Base-by-base conservation (phyloP, 2,329 filamentous ascomycete species). In the Sordariomycetes sp. region DNA sequence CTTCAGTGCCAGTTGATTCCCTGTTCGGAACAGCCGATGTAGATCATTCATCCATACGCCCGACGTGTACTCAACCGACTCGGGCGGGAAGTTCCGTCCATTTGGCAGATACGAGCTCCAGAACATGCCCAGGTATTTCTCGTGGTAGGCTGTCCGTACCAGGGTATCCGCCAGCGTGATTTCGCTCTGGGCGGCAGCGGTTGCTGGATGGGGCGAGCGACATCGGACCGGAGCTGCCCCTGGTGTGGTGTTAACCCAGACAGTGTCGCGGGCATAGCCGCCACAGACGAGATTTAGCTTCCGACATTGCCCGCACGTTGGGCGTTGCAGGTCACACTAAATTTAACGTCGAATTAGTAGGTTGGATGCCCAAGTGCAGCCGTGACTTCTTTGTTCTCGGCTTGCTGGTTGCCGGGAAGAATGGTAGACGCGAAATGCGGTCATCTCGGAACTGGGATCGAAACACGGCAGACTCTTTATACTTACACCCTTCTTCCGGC, bases 401-500 rank as follows among this genome's bases (percentile, higher is more conserved):
- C n/a, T n/a, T n/a, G n/a, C n/a, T n/a, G n/a, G n/a, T n/a, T n/a
- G n/a, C n/a, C n/a, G n/a, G n/a, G n/a, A n/a, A n/a, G n/a, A n/a
- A n/a, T n/a, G n/a, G n/a, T n/a, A n/a, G n/a, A n/a, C n/a, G n/a
- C n/a, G n/a, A n/a, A n/a, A n/a, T n/a, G n/a, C n/a, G n/a, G n/a
- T n/a, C n/a, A n/a, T n/a, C n/a, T n/a, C n/a, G n/a, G n/a, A 10
- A 54, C 34, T 14, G 35, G 35, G 35, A 8, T 37, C 14, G 35
- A 7, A 8, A 37, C 35, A 7, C 7, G 7, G 35, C 14, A 46
- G 11, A n/a, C 8, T 34, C 11, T n/a, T 10, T 11, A 35, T 2
- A 60, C 62, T 57, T 53, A 64, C 62, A 48, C 62, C 62, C 50
- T 64, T 64, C 57, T 63, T 63, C 16, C 61, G 60, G 24, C 54